Percentiles rank a stretch among this genome's conserved stretches.
Conservation (phyloP, 768 basidiomycete species). For the Rhodotorula paludigena region DNA sequence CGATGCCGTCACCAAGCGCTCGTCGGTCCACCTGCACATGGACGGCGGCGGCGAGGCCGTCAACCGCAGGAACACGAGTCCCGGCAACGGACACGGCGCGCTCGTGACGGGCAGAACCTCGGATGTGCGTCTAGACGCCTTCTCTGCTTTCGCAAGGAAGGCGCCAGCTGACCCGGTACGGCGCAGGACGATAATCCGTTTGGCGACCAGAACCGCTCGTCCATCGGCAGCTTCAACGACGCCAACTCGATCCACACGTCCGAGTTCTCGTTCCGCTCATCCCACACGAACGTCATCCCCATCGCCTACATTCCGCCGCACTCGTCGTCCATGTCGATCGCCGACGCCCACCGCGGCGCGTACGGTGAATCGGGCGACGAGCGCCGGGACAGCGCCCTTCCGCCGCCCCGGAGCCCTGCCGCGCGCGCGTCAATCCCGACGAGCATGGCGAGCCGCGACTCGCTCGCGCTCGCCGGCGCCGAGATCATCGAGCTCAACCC, state of each 20-base stretch:
- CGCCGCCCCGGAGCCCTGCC: background rate
- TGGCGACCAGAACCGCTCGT: slow-evolving; percentile 39
- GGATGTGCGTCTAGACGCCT: slow-evolving; percentile 8
- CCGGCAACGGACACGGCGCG: slow-evolving; percentile 1
- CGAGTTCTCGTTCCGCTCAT: slow-evolving; percentile 44
- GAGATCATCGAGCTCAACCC: slow-evolving; percentile 35
- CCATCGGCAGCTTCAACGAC: slow-evolving; percentile 30
- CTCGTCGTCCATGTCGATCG: slow-evolving; percentile 35
- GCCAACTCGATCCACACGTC: slow-evolving; percentile 32
- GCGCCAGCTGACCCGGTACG: background rate
- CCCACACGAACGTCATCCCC: slow-evolving; percentile 43
- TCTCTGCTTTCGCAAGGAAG: background rate
- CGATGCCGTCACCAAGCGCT: slow-evolving; percentile 19
- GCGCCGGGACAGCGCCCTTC: background rate
- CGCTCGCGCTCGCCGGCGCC: slow-evolving; percentile 29
- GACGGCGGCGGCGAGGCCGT: background rate
- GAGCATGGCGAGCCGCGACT: slow-evolving; percentile 35
- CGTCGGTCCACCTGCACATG: slow-evolving; percentile 30
- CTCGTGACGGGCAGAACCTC: slow-evolving; percentile 13
- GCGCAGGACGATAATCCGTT: slow-evolving; percentile 39
- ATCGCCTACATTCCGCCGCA: slow-evolving; percentile 45
- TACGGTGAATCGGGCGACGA: slow-evolving; percentile 14
- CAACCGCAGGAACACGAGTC: slow-evolving; percentile 7
- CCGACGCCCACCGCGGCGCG: slow-evolving; percentile 28
- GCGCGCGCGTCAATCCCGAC: slow-evolving; percentile 27